Conservation (phyloP, 1,139 yeast genomes). For the Magnusiomyces tetraspermus region DNA sequence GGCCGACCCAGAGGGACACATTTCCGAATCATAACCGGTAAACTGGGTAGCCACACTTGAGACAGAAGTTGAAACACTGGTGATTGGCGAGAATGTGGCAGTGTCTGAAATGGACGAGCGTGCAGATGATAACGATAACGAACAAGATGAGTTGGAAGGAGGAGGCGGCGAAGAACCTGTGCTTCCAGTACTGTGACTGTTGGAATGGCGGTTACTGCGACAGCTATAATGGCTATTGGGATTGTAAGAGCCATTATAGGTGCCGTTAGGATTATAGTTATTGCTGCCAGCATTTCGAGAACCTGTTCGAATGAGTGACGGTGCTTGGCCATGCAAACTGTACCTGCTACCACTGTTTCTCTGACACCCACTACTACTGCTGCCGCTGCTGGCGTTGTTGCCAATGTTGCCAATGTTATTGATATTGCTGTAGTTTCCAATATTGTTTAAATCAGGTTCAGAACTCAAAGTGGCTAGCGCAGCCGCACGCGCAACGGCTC, state of each 20-base stretch:
- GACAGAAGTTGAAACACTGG: not conserved
- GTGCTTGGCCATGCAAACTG: no score
- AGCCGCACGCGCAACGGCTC: constrained; percentile 4
- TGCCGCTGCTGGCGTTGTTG: not conserved
- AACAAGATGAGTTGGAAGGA: no score
- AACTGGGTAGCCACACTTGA: not conserved
- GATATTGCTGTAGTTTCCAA: not conserved
- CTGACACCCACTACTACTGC: no score
- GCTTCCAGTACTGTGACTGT: no score
- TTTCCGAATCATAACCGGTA: not conserved
- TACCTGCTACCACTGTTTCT: no score
- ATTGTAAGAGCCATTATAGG: no score
- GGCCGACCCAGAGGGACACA: not conserved
- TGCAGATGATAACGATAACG: not conserved
- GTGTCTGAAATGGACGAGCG: not conserved
- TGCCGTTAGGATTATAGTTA: no score
- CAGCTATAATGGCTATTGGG: no score
- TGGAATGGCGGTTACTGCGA: no score
- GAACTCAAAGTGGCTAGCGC: constrained; percentile 1
- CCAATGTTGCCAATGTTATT: not conserved
- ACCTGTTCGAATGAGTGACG: no score
- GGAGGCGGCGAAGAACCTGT: no score
- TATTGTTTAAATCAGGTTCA: not conserved
- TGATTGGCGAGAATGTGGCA: not conserved
- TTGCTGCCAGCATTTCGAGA: no score